Percentiles rank a stretch among this genome's conserved stretches.
Conservation (phyloP, 129 eudicot species). For the Escallonia herrerae region DNA sequence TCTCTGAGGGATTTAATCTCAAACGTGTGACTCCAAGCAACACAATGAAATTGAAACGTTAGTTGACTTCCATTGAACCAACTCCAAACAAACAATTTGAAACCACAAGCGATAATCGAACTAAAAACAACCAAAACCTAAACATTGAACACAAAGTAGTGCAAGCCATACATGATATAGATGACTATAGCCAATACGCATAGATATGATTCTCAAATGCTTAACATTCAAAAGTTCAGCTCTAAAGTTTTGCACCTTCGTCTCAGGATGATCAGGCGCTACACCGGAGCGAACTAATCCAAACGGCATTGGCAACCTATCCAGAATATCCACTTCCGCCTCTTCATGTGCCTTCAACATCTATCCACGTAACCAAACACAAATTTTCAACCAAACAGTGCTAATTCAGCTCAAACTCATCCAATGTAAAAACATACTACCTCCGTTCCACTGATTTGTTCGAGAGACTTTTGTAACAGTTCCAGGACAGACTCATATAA, state of each 20-base stretch:
- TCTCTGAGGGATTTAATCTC: too few relatives aligned
- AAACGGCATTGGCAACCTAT: slow-evolving; percentile 84
- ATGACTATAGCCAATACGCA: background rate
- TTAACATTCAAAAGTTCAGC: too few relatives aligned
- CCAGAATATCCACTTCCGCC: slow-evolving; percentile 83
- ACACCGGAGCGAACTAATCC: slow-evolving; percentile 88
- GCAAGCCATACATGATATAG: background rate
- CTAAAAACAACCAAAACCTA: background rate
- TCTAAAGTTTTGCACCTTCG: slow-evolving; percentile 45
- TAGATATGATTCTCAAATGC: too few relatives aligned
- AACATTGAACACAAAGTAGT: background rate
- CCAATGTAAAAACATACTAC: too few relatives aligned
- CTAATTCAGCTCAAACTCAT: background rate
- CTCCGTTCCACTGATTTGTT: too few relatives aligned
- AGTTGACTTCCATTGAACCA: background rate
- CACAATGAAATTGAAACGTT: too few relatives aligned
- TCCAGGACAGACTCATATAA: too few relatives aligned
- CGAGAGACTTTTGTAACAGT: too few relatives aligned
- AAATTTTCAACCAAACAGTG: background rate
- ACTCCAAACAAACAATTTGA: background rate
- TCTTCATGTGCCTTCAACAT: slow-evolving; percentile 73
- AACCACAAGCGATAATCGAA: background rate
- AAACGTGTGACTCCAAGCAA: too few relatives aligned
- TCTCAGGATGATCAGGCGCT: slow-evolving; percentile 99
- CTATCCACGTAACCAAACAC: slow-evolving; percentile 26